These are phyloP conservation scores for Amylocarpus encephaloides DNA, from an alignment of 2,329 filamentous ascomycete genomes.

Conservation along the genomic window DNA sequence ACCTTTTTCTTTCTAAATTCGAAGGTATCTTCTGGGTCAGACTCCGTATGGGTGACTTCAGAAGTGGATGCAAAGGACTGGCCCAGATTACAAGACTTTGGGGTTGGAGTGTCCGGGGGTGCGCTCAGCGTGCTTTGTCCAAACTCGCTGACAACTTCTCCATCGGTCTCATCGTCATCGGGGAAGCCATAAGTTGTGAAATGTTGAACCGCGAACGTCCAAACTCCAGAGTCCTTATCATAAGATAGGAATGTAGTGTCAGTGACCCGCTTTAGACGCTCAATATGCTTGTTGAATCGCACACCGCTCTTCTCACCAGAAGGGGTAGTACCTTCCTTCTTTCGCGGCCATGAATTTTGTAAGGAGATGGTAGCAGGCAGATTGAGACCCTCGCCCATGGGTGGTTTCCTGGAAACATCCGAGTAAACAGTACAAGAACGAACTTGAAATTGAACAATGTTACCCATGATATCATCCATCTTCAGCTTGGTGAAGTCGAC, in stretches of 20 bases:
- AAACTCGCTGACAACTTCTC: constrained; percentile 38
- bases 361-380: constrained; percentile 83
- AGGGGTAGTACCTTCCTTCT: constrained; percentile 50
- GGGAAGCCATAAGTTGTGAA: constrained; percentile 93
- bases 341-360: constrained; percentile 87
- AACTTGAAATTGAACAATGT: constrained; percentile 68
- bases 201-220: constrained; percentile 91
- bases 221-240: constrained; percentile 70
- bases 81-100: constrained; percentile 25
- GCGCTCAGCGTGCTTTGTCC: constrained; percentile 44
- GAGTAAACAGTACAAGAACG: constrained; percentile 84
- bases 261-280: constrained; percentile 69
- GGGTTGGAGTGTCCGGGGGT: constrained; percentile 39
- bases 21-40: constrained; percentile 32
- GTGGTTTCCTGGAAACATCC: constrained; percentile 68
- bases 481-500: constrained; percentile 79
- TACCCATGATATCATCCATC: constrained; percentile 71
- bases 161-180: constrained; percentile 51
- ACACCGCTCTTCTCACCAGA: constrained; percentile 54
- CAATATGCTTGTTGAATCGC: constrained; percentile 73
- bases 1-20: constrained; percentile 34
- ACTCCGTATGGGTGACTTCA: constrained; percentile 31
- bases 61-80: constrained; percentile 34
- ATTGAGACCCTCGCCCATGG: constrained; percentile 81
- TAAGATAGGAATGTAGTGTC: constrained; percentile 82